phyloP scores from a whole-genome alignment of 1,284 basidiomycete genomes.

The Moesziomyces globuligerus region DNA sequence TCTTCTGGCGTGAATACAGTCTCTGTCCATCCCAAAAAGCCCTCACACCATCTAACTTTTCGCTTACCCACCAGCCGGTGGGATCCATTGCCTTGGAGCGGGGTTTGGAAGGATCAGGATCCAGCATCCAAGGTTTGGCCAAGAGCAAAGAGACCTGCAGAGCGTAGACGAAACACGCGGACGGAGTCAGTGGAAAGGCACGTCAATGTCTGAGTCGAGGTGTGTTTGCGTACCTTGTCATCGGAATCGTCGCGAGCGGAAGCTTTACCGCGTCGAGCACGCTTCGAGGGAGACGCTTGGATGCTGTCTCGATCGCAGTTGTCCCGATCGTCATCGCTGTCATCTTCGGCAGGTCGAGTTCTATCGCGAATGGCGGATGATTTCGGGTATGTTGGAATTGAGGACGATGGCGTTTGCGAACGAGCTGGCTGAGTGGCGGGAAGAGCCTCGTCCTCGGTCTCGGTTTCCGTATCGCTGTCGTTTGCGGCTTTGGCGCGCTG shows the following conservation, averaged over 20 bases:
- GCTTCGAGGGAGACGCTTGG: constrained; percentile 26
- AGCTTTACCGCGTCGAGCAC: constrained; percentile 15
- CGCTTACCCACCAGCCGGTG: constrained; percentile 76
- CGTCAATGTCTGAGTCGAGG: not conserved
- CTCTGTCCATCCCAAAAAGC: constrained; percentile 74
- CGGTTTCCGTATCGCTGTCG: constrained; percentile 37
- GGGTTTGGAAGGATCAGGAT: constrained; percentile 67
- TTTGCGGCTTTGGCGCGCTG: not conserved
- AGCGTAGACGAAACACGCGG: no score
- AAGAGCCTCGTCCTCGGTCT: constrained; percentile 21
- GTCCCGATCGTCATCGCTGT: constrained; percentile 10
- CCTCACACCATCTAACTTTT: constrained; percentile 70
- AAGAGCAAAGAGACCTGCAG: constrained; percentile 69
- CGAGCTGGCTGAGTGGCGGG: constrained; percentile 4
- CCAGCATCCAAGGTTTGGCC: constrained; percentile 74
- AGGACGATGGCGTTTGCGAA: not conserved
- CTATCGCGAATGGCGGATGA: not conserved
- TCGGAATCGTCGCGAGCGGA: constrained; percentile 12
- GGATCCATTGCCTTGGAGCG: constrained; percentile 69
- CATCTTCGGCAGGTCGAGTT: constrained; percentile 9
- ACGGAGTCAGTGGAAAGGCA: not conserved
- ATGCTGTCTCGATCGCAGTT: constrained; percentile 14
- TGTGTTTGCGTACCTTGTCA: constrained; percentile 11
- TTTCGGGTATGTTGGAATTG: not conserved
- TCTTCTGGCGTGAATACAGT: constrained; percentile 74